phyloP scores from a whole-genome alignment of 805 yeast species.

The Suhomyces xylopsoci region DNA sequence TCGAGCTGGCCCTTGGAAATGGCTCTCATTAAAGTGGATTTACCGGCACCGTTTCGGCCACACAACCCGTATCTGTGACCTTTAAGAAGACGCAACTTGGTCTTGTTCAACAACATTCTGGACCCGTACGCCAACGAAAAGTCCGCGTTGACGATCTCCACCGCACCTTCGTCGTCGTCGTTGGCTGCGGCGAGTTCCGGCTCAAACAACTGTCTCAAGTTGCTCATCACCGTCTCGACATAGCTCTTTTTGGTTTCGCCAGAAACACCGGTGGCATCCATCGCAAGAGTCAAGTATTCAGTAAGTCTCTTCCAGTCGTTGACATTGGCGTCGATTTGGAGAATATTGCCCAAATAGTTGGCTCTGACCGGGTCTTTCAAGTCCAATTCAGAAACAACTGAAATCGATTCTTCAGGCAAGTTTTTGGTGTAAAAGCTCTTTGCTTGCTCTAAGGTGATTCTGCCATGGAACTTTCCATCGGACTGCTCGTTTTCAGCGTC shows the following conservation, averaged over 20 bases:
- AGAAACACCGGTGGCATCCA: constrained; percentile 15
- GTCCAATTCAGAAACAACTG: constrained; percentile 12
- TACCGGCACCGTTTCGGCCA: constrained; percentile 99
- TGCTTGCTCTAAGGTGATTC: constrained; percentile 58
- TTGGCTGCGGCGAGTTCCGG: constrained; percentile 43
- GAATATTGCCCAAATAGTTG: constrained; percentile 45
- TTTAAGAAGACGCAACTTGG: constrained; percentile 79
- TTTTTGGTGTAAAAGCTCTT: constrained; percentile 34
- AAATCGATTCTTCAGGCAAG: constrained; percentile 10
- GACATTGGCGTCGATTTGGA: constrained; percentile 42
- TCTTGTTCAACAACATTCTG: constrained; percentile 92
- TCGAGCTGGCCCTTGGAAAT: constrained; percentile 95
- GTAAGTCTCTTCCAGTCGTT: constrained; percentile 48
- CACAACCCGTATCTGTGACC: constrained; percentile 97
- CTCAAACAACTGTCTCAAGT: constrained; percentile 53
- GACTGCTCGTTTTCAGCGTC: constrained; percentile 71
- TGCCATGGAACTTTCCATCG: constrained; percentile 75
- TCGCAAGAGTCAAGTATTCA: constrained; percentile 47
- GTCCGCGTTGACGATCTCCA: constrained; percentile 89
- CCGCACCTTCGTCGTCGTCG: constrained; percentile 71
- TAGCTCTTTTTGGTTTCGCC: constrained; percentile 36
- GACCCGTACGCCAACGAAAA: constrained; percentile 97
- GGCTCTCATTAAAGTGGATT: constrained; percentile 94
- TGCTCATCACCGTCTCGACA: constrained; percentile 43
- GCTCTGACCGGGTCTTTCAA: constrained; percentile 37